Evolutionary conservation across 2,329 filamentous ascomycete species (phyloP).

Genomic region (Cadophora gregata): DNA sequence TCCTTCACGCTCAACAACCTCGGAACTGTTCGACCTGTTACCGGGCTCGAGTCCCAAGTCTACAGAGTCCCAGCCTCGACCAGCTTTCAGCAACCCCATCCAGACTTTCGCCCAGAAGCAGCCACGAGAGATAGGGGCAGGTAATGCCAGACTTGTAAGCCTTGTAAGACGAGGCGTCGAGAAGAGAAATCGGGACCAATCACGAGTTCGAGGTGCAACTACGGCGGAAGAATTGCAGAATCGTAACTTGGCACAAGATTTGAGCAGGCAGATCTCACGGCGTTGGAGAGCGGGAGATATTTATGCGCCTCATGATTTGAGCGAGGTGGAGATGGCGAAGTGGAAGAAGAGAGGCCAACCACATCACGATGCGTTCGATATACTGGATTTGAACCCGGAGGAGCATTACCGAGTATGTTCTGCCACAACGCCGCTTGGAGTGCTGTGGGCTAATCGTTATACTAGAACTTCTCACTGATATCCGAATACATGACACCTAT

Average conservation of each 20-base stretch:
- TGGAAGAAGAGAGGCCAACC: slow-evolving; percentile 67
- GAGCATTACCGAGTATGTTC: slow-evolving; percentile 83
- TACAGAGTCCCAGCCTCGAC: slow-evolving; percentile 3
- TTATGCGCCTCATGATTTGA: slow-evolving; percentile 89
- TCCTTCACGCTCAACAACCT: slow-evolving; percentile 15
- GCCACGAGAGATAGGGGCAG: neutral
- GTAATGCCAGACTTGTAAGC: neutral
- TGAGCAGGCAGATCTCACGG: slow-evolving; percentile 69
- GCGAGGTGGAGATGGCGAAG: slow-evolving; percentile 78
- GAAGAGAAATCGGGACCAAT: too few species aligned
- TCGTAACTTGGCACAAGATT: slow-evolving; percentile 48
- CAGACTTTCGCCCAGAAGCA: neutral
- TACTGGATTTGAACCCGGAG: slow-evolving; percentile 78
- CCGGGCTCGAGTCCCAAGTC: slow-evolving; percentile 4
- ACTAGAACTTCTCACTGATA: slow-evolving; percentile 89
- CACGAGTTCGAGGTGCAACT: neutral
- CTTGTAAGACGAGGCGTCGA: neutral
- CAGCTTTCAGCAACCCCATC: slow-evolving; percentile 17
- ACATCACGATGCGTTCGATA: slow-evolving; percentile 76
- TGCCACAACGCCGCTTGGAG: neutral
- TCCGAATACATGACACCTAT: slow-evolving; percentile 85
- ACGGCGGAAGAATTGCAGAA: slow-evolving; percentile 11
- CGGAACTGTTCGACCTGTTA: slow-evolving; percentile 23
- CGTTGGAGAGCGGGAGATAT: slow-evolving; percentile 81
- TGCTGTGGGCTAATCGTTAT: slow-evolving; percentile 17